Base-by-base conservation (phyloP, 495 filamentous ascomycete species). In the Neurospora tetrasperma region DNA sequence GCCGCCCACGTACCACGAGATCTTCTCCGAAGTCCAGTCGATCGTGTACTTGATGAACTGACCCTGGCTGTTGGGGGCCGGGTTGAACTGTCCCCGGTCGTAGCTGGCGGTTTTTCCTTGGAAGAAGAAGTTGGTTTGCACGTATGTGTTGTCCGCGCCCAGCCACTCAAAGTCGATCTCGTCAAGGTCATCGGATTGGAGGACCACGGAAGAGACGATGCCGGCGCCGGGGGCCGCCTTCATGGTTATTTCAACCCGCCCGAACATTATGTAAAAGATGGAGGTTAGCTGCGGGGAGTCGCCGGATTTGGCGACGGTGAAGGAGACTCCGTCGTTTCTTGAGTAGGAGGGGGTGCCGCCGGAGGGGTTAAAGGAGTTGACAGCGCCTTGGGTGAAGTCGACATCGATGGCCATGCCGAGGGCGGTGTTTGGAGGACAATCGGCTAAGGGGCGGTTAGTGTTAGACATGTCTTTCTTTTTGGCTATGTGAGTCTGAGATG, bases 101-200 rank as follows among this genome's bases (percentile, higher is more conserved):
- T 91, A 94, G 11, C 87, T 85, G 14, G 82, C 83, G 1, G 90
- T 92, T 71, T 92, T 89, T 16, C 95, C 96, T 84, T 97, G 96
- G 79, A 93, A 91, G 79, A 95, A 99, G 84, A 94, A 99, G 83
- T 99, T 97, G 79, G 89, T 91, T 82, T 97, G 92, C 16, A 96
- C 91, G 70, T 90, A 80, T 70, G 76, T 86, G 71, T 84, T 82
- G 76, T 90, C 86, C 62, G 86, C 85, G 44, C 91, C 91, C 16
- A 93, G 81, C 91, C 91, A 94, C 78, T 94, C 91, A 87, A 93
- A 93, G 80, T 98, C 96, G 77, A 99, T 93, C 82, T 99, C 96
- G 81, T 99, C 96, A 14, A 97, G 88, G 74, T 90, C 88, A 80
- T 97, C 95, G 11, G 94, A 97, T 80, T 96, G 89, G 72, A 99